phyloP scores from a whole-genome alignment of 2,329 filamentous ascomycete species.

The Pezicula radicicola region DNA sequence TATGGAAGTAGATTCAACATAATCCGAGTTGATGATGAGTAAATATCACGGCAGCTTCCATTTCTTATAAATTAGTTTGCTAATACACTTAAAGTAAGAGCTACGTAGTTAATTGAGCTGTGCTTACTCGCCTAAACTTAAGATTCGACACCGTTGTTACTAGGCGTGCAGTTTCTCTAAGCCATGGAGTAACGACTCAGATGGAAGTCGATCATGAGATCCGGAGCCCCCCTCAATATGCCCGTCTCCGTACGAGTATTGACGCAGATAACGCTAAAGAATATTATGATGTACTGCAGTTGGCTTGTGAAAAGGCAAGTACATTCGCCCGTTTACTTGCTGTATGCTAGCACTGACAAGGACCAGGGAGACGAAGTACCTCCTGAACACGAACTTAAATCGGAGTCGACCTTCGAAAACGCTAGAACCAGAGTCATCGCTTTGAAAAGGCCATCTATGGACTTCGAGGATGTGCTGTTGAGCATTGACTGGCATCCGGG shows the following conservation, averaged over 20 bases:
- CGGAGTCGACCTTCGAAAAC: no score
- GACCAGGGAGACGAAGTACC: no score
- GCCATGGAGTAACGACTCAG: constrained; percentile 1
- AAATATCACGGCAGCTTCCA: not conserved
- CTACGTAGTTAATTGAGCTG: constrained; percentile 8
- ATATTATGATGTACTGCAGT: not conserved
- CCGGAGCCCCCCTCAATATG: not conserved
- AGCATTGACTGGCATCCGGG: no score
- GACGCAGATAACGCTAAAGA: not conserved
- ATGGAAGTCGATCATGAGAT: constrained; percentile 1
- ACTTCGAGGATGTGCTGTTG: no score
- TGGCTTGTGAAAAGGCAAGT: no score
- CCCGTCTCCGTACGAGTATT: no score
- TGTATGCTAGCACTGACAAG: no score
- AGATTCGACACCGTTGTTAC: not conserved
- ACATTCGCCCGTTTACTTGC: no score
- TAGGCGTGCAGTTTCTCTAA: not conserved
- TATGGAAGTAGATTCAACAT: not conserved
- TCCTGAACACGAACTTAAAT: no score
- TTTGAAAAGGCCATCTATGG: no score
- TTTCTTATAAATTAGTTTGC: not conserved
- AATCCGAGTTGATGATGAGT: not conserved
- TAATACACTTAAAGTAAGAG: constrained; percentile 4
- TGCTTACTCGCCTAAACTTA: constrained; percentile 1
- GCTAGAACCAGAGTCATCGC: no score